A percentile compares a stretch with the other conserved stretches of the same genome.
phyloP scores from a whole-genome alignment of 306 rosid genomes.

The Trichosanthes cucumerina region DNA sequence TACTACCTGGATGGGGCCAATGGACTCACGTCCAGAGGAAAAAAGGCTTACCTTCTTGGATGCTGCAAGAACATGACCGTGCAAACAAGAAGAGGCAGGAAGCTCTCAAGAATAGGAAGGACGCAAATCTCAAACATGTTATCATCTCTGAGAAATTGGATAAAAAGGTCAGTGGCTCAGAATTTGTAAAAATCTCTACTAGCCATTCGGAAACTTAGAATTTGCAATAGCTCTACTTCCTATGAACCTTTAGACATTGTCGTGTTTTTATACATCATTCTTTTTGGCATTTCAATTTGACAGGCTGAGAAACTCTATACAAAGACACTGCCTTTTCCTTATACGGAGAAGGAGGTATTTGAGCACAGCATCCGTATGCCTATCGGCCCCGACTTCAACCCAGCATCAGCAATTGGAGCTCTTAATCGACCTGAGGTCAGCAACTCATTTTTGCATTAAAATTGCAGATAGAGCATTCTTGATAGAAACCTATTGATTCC shows the following conservation, averaged over 20 bases:
- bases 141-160: conserved; percentile 74
- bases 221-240: neutral
- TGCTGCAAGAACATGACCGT: conserved; percentile 60
- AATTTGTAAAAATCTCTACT: neutral
- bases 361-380: conserved; percentile 84
- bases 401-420: conserved; percentile 48
- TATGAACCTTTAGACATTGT: neutral
- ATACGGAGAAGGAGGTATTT: conserved; percentile 59
- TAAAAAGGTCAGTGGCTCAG: conserved; percentile 54
- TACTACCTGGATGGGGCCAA: conserved; percentile 97
- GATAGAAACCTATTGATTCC: neutral
- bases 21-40: conserved; percentile 79
- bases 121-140: conserved; percentile 68
- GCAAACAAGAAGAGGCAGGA: conserved; percentile 69
- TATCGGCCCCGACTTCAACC: conserved; percentile 92
- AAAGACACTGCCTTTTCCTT: conserved; percentile 65
- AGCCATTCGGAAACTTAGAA: neutral
- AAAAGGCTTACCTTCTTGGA: conserved; percentile 79
- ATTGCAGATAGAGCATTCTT: neutral
- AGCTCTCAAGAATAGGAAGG: conserved; percentile 62
- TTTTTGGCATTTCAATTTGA: conserved; percentile 20
- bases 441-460: conserved; percentile 15
- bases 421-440: conserved; percentile 90
- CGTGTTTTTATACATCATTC: neutral
- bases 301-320: conserved; percentile 89